Evolutionary conservation across 352 stramenopile genomes (phyloP).

Genomic region (Nothophytophthora sp.): DNA sequence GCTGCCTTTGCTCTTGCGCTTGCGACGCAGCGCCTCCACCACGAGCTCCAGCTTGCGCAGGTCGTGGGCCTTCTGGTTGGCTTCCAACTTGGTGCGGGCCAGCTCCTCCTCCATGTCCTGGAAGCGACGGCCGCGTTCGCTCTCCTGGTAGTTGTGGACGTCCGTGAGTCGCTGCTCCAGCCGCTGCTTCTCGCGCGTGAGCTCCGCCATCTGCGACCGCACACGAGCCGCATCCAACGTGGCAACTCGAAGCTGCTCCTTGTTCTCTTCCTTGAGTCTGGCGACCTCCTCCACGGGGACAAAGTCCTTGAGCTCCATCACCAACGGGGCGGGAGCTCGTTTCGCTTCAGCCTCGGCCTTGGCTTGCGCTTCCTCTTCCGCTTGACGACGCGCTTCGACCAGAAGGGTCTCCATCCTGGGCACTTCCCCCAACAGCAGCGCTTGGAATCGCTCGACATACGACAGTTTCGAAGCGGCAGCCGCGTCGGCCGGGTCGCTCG

Average conservation of each 20-base stretch:
- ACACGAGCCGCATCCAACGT: conserved; percentile 26
- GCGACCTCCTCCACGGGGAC: conserved; percentile 57
- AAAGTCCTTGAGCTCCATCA: conserved; percentile 76
- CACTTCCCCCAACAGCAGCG: conserved; percentile 47
- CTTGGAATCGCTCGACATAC: conserved; percentile 56
- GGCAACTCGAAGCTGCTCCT: conserved; percentile 36
- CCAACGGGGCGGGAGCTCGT: conserved; percentile 20
- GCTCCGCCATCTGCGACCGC: conserved; percentile 30
- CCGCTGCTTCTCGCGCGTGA: conserved; percentile 57
- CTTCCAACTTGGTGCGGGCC: conserved; percentile 50
- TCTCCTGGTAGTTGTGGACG: conserved; percentile 74
- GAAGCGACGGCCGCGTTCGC: conserved; percentile 58
- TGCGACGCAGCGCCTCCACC: conserved; percentile 38
- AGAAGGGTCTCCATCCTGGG: conserved; percentile 42
- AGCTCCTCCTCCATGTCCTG: conserved; percentile 67
- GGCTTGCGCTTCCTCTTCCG: conserved; percentile 20
- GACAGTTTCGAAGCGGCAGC: conserved; percentile 29
- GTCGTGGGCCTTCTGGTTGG: conserved; percentile 49
- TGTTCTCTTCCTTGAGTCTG: conserved; percentile 46
- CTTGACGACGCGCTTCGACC: conserved; percentile 21
- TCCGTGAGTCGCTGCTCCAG: conserved; percentile 67
- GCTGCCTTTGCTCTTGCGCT: conserved; percentile 39
- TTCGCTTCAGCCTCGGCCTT: conserved; percentile 11
- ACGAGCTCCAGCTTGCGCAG: conserved; percentile 47
- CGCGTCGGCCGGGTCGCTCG: not conserved